A percentile compares a stretch with the other conserved stretches of the same genome.
Conservation (phyloP, 306 rosid genomes). For the Trifolium repens region DNA sequence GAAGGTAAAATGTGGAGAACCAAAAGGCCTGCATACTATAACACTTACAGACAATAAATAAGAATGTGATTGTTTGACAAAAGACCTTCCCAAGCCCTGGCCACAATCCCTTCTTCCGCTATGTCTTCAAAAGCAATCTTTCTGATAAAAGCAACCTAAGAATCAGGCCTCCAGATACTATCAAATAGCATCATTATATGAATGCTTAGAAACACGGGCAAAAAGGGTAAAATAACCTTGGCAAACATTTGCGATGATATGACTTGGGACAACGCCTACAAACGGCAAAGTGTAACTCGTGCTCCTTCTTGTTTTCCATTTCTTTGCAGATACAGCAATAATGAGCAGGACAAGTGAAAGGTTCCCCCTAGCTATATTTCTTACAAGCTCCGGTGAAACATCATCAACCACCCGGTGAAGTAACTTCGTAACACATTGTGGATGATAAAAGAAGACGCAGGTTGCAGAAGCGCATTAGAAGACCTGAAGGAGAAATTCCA, state of each 20-base stretch:
- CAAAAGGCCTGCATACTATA: not conserved
- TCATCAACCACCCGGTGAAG: slow-evolving; percentile 52
- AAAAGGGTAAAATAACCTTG: slow-evolving; percentile 56
- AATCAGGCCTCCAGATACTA: slow-evolving; percentile 40
- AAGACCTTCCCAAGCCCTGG: slow-evolving; percentile 85
- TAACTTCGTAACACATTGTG: slow-evolving; percentile 71
- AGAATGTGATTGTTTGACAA: slow-evolving; percentile 76
- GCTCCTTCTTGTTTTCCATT: slow-evolving; percentile 71
- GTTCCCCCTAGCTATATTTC: slow-evolving; percentile 61
- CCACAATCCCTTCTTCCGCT: slow-evolving; percentile 48
- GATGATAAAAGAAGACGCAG: slow-evolving; percentile 91
- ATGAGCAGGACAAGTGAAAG: slow-evolving; percentile 86
- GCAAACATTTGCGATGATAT: slow-evolving; percentile 92
- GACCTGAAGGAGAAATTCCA: slow-evolving; percentile 59
- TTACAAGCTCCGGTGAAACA: slow-evolving; percentile 61
- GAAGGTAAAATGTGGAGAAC: slow-evolving; percentile 38
- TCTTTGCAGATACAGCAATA: slow-evolving; percentile 74
- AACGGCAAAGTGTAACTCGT: slow-evolving; percentile 74
- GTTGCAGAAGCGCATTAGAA: slow-evolving; percentile 84
- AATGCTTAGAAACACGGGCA: not conserved
- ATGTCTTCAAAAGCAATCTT: slow-evolving; percentile 58
- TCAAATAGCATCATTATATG: slow-evolving; percentile 18
- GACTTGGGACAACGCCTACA: slow-evolving; percentile 96
- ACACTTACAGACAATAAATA: slow-evolving; percentile 89
- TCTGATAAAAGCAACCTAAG: slow-evolving; percentile 59